These are phyloP conservation scores for Diaporthe destruens DNA, from an alignment of 2,329 filamentous ascomycete species.

Conservation along the genomic window DNA sequence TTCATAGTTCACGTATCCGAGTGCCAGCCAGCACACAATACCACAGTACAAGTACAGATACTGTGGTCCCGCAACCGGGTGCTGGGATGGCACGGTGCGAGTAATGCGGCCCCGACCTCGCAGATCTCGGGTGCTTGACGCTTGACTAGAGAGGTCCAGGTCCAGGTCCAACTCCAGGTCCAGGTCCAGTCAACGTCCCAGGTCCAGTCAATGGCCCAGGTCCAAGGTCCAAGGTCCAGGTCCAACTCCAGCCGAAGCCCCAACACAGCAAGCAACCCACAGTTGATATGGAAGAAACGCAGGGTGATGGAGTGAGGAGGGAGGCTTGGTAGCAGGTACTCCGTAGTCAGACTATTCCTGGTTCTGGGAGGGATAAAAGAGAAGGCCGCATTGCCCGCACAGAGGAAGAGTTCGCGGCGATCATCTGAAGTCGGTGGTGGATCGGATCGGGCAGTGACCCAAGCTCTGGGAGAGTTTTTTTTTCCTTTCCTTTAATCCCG, in stretches of 20 bases:
- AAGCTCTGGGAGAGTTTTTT: conserved; percentile 22
- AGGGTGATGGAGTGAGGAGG: background rate
- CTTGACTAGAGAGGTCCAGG: conserved; percentile 13
- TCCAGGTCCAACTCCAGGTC: background rate
- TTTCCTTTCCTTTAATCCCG: conserved; percentile 2
- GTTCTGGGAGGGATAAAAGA: background rate
- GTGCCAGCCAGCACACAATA: conserved; percentile 19
- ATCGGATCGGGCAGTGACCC: conserved; percentile 37
- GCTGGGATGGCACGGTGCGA: conserved; percentile 41
- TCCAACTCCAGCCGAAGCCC: background rate
- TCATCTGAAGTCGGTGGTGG: conserved; percentile 33
- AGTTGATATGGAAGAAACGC: background rate
- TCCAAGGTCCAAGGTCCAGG: conserved; percentile 11
- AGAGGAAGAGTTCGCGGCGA: conserved; percentile 2
- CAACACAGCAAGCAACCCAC: background rate
- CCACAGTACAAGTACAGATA: background rate
- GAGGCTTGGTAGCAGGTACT: no score
- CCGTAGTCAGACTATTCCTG: no score
- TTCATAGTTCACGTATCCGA: background rate
- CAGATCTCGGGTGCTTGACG: conserved; percentile 37
- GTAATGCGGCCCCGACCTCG: conserved; percentile 31
- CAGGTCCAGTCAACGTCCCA: no score
- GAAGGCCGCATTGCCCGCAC: background rate
- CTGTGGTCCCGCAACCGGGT: conserved; percentile 20
- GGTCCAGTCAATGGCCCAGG: background rate